phyloP scores from a whole-genome alignment of 2,329 filamentous ascomycete species.

The Fusarium tjaetaba region DNA sequence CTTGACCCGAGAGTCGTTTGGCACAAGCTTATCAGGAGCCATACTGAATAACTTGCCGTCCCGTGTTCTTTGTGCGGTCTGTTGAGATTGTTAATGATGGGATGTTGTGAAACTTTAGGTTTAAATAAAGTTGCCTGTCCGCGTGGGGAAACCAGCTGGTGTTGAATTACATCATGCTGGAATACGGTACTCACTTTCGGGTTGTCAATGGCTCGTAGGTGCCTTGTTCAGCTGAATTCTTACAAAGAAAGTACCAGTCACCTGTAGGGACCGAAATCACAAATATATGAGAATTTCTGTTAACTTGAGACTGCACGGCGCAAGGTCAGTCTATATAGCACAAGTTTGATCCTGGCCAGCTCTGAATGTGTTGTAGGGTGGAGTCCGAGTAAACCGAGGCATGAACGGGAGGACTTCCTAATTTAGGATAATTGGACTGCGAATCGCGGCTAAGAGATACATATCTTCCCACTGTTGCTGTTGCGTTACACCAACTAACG shows the following conservation, averaged over 20 bases:
- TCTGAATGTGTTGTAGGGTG: slow-evolving; percentile 5
- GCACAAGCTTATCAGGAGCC: slow-evolving; percentile 70
- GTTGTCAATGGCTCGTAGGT: neutral
- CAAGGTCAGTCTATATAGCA: slow-evolving; percentile 4
- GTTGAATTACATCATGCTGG: slow-evolving; percentile 10
- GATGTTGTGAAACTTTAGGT: neutral
- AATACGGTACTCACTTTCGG: slow-evolving; percentile 13
- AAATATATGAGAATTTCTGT: neutral
- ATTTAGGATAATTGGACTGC: slow-evolving; percentile 16
- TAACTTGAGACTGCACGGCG: neutral
- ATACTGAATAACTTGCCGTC: slow-evolving; percentile 45
- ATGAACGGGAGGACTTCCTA: slow-evolving; percentile 30
- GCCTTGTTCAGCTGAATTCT: neutral
- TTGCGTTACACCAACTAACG: slow-evolving; percentile 17
- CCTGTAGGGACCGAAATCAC: neutral
- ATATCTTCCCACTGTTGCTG: neutral
- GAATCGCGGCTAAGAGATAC: slow-evolving; percentile 7
- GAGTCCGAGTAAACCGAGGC: slow-evolving; percentile 22
- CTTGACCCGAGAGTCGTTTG: slow-evolving; percentile 73
- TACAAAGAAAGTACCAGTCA: neutral
- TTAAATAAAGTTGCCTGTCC: neutral
- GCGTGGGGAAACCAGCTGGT: neutral
- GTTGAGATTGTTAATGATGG: slow-evolving; percentile 13
- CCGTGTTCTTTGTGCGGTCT: neutral
- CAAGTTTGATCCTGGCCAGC: neutral